Conservation (phyloP, 495 filamentous ascomycete species). For the Neurospora sp. region DNA sequence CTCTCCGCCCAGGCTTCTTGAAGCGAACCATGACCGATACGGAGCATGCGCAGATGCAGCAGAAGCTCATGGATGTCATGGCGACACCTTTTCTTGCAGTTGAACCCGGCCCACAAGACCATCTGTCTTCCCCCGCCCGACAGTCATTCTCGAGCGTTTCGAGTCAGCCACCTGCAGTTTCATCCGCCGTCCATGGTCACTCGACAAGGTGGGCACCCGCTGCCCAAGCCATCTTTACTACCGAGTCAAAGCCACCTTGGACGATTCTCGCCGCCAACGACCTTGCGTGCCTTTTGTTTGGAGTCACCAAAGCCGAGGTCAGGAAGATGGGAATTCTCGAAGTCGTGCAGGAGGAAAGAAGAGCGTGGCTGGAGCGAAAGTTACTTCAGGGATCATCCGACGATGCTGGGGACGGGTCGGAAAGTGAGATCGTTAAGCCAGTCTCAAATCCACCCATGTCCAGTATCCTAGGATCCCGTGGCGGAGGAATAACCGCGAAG, state of each 20-base stretch:
- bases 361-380: constrained; percentile 85
- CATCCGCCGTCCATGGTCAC: constrained; percentile 61
- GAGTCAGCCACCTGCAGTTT: constrained; percentile 21
- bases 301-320: constrained; percentile 87
- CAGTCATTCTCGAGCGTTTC: constrained; percentile 24
- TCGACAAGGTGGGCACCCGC: constrained; percentile 83
- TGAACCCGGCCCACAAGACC: constrained; percentile 39
- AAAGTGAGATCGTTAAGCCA: constrained; percentile 32
- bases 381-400: constrained; percentile 45
- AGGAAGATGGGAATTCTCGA: constrained; percentile 92
- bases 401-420: constrained; percentile 33
- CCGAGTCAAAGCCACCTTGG: constrained; percentile 78
- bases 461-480: constrained; percentile 47
- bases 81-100: constrained; percentile 65
- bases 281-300: constrained; percentile 89
- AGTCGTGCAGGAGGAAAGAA: constrained; percentile 77
- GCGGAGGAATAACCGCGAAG: constrained; percentile 72
- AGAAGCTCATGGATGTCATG: constrained; percentile 79
- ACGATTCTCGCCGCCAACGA: constrained; percentile 97
- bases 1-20: constrained; percentile 55
- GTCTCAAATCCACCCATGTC: constrained; percentile 39
- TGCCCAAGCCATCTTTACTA: constrained; percentile 94
- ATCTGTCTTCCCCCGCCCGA: constrained; percentile 32
- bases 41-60: constrained; percentile 57
- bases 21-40: constrained; percentile 86